phyloP scores from a whole-genome alignment of 805 yeast species.

The Saccharomycopsis sp. region DNA sequence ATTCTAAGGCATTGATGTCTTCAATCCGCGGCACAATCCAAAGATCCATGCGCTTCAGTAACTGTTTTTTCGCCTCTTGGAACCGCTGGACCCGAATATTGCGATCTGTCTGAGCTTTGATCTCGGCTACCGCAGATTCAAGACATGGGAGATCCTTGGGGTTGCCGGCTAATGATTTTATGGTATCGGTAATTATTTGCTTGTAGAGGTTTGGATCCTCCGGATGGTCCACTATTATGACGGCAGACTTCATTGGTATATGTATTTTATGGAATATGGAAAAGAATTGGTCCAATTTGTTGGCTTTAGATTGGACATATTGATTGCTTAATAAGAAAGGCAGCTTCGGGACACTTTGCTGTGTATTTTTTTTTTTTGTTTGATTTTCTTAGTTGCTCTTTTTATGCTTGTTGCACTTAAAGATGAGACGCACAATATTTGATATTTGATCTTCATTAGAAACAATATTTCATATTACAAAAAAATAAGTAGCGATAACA shows the following conservation, averaged over 20 bases:
- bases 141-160: neutral
- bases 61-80: neutral
- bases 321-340: too few species aligned
- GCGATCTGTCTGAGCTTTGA: neutral
- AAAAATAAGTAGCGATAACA: too few species aligned
- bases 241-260: neutral
- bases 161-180: neutral
- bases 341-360: too few species aligned
- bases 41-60: constrained; percentile 24
- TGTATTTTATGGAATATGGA: too few species aligned
- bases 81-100: neutral
- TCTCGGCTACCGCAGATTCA: neutral
- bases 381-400: neutral
- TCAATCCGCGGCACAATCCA: constrained; percentile 24
- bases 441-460: too few species aligned
- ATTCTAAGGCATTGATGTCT: constrained; percentile 27
- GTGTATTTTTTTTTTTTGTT: neutral
- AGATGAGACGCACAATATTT: too few species aligned
- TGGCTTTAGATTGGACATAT: too few species aligned
- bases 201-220: neutral
- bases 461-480: too few species aligned
- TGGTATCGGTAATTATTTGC: neutral
- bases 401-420: neutral
- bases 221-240: neutral
- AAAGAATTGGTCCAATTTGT: too few species aligned